Conservation (phyloP, 768 basidiomycete genomes). For the Boletus rex-veris region DNA sequence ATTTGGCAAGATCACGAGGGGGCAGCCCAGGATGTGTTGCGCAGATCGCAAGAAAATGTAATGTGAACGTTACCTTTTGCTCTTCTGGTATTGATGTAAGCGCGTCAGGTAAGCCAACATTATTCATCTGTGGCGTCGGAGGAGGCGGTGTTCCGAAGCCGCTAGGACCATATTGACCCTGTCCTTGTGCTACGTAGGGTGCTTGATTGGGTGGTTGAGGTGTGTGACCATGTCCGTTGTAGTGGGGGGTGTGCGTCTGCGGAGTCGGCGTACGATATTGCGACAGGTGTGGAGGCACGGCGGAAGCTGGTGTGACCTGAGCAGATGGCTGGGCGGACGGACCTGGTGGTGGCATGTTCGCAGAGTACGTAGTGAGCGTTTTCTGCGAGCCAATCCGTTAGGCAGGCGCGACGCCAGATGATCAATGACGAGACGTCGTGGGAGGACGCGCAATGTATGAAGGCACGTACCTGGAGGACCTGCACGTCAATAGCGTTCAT, state of each 20-base stretch:
- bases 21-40: neutral
- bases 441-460: neutral
- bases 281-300: slow-evolving; percentile 44
- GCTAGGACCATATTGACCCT: slow-evolving; percentile 18
- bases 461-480: slow-evolving; percentile 59
- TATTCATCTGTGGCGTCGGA: slow-evolving; percentile 18
- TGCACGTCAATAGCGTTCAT: slow-evolving; percentile 73
- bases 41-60: slow-evolving; percentile 4
- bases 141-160: slow-evolving; percentile 23
- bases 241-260: slow-evolving; percentile 27
- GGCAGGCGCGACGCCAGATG: neutral
- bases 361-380: slow-evolving; percentile 55
- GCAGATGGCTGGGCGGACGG: slow-evolving; percentile 24
- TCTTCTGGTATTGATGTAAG: slow-evolving; percentile 63
- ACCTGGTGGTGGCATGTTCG: slow-evolving; percentile 20
- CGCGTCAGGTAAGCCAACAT: slow-evolving; percentile 42
- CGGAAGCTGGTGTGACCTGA: slow-evolving; percentile 33
- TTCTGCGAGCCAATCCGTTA: slow-evolving; percentile 38
- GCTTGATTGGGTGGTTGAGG: slow-evolving; percentile 24
- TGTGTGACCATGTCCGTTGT: slow-evolving; percentile 27
- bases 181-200: slow-evolving; percentile 18
- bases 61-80: slow-evolving; percentile 50
- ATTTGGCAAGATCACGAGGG: neutral
- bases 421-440: neutral
- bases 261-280: slow-evolving; percentile 37